A percentile compares a stretch with the other conserved stretches of the same genome.
These are phyloP conservation scores for Apiotrichum montevideense DNA, from an alignment of 1,284 basidiomycete genomes.

Conservation along the genomic window DNA sequence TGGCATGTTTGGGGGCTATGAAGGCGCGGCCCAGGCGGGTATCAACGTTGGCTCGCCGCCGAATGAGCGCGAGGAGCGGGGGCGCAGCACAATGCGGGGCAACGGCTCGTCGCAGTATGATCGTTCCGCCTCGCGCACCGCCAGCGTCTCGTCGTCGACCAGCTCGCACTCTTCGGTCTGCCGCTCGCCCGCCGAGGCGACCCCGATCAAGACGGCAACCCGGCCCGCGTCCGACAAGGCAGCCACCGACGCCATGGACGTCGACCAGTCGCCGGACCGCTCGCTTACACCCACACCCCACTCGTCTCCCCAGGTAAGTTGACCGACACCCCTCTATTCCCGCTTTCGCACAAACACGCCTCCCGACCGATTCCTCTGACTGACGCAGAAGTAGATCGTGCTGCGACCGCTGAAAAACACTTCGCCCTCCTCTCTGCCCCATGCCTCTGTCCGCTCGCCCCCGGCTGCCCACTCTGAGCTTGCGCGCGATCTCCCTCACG, in stretches of 20 bases:
- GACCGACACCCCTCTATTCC: not conserved
- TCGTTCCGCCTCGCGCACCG: slow-evolving; percentile 31
- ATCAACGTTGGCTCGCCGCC: slow-evolving; percentile 25
- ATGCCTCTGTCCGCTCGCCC: slow-evolving; percentile 20
- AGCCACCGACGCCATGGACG: slow-evolving; percentile 26
- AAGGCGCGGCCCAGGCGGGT: slow-evolving; percentile 5
- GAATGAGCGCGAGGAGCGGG: slow-evolving; percentile 21
- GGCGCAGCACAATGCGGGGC: slow-evolving; percentile 31
- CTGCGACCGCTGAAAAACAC: slow-evolving; percentile 42
- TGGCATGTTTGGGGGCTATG: slow-evolving; percentile 32
- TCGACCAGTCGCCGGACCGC: slow-evolving; percentile 37
- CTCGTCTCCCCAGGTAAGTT: slow-evolving; percentile 48
- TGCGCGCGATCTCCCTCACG: not conserved
- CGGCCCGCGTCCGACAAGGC: slow-evolving; percentile 16
- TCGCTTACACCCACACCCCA: slow-evolving; percentile 47
- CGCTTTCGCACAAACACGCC: not conserved
- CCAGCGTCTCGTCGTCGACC: slow-evolving; percentile 19
- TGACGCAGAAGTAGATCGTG: slow-evolving; percentile 36
- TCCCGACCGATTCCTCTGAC: slow-evolving; percentile 14
- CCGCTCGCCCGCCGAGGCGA: slow-evolving; percentile 14
- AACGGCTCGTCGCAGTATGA: slow-evolving; percentile 25
- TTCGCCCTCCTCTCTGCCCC: slow-evolving; percentile 42
- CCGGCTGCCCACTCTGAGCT: not conserved
- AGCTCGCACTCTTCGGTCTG: not conserved
- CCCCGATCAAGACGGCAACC: not conserved